A percentile compares a stretch with the other conserved stretches of the same genome.
Evolutionary conservation across 805 yeast genomes (phyloP).

Genomic region (Schizosaccharomyces japonicus): DNA sequence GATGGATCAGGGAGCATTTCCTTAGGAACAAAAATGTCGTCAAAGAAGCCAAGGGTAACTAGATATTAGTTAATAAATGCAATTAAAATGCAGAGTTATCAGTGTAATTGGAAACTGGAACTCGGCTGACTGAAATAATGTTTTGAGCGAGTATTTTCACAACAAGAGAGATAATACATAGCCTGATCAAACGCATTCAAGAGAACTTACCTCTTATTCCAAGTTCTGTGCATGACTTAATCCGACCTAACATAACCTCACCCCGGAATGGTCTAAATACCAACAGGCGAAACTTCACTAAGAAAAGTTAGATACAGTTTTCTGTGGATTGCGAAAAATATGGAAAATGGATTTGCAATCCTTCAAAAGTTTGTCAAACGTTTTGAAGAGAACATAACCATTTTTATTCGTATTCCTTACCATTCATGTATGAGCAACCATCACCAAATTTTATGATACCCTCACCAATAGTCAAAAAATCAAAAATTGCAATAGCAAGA

Average conservation of each 20-base stretch:
- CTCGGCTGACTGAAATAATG: no score
- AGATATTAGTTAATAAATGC: background rate
- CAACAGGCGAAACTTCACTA: slow-evolving; percentile 43
- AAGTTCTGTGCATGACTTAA: slow-evolving; percentile 62
- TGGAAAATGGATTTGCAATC: no score
- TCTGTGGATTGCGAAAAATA: no score
- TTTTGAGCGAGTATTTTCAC: no score
- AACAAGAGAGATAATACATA: no score
- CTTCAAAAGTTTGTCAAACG: background rate
- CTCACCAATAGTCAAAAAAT: slow-evolving; percentile 55
- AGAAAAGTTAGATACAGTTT: no score
- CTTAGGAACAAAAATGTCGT: slow-evolving; percentile 76
- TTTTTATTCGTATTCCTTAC: background rate
- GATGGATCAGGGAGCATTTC: slow-evolving; percentile 58
- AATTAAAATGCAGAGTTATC: no score
- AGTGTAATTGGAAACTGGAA: no score
- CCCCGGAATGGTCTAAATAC: slow-evolving; percentile 90
- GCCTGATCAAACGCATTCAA: background rate
- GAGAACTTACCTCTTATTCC: slow-evolving; percentile 33
- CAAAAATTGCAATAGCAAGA: slow-evolving; percentile 65
- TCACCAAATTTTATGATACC: slow-evolving; percentile 86
- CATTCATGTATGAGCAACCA: slow-evolving; percentile 41
- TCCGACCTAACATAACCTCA: slow-evolving; percentile 80
- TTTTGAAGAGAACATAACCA: background rate
- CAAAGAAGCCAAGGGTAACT: slow-evolving; percentile 62